Percentiles rank a stretch among this genome's conserved stretches.
These are phyloP conservation scores for Macrophomina pseudophaseolina DNA, from an alignment of 2,329 filamentous ascomycete species.

Conservation along the genomic window DNA sequence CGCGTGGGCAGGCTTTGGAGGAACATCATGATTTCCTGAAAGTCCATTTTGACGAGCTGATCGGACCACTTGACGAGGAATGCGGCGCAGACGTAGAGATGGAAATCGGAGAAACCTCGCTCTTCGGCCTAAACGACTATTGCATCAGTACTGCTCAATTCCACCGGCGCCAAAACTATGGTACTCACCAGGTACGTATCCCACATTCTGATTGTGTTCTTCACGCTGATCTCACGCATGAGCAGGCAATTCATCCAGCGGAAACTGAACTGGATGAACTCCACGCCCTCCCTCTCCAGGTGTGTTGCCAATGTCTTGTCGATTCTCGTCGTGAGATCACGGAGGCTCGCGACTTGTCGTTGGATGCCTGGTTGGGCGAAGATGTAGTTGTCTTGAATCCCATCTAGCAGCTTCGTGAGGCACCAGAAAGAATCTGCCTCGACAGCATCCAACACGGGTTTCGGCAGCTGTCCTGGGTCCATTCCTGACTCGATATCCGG, in stretches of 20 bases:
- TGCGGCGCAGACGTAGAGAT: slow-evolving; percentile 96
- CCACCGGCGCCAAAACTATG: not conserved
- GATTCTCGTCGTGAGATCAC: slow-evolving; percentile 89
- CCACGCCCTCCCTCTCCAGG: slow-evolving; percentile 86
- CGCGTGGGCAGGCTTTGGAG: slow-evolving; percentile 91
- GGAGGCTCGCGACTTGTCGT: slow-evolving; percentile 84
- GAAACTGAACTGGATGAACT: slow-evolving; percentile 99
- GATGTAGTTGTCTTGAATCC: slow-evolving; percentile 99
- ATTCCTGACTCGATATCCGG: slow-evolving; percentile 90
- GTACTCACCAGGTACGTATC: slow-evolving; percentile 90
- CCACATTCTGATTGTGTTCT: slow-evolving; percentile 98
- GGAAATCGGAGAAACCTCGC: slow-evolving; percentile 97
- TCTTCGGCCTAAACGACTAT: slow-evolving; percentile 77
- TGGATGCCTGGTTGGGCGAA: slow-evolving; percentile 97
- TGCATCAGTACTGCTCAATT: not conserved
- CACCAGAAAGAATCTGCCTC: slow-evolving; percentile 99
- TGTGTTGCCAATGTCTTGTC: slow-evolving; percentile 85
- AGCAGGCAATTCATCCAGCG: slow-evolving; percentile 99
- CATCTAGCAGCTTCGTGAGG: slow-evolving; percentile 94
- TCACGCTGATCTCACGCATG: slow-evolving; percentile 96
- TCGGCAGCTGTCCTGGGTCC: slow-evolving; percentile 93
- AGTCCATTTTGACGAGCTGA: slow-evolving; percentile 95
- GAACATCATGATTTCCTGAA: slow-evolving; percentile 99
- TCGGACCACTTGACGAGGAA: slow-evolving; percentile 99
- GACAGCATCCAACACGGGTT: slow-evolving; percentile 89